These are phyloP conservation scores for Backusella circina DNA, from an alignment of 192 early-diverging fungal genomes.

Conservation along the genomic window DNA sequence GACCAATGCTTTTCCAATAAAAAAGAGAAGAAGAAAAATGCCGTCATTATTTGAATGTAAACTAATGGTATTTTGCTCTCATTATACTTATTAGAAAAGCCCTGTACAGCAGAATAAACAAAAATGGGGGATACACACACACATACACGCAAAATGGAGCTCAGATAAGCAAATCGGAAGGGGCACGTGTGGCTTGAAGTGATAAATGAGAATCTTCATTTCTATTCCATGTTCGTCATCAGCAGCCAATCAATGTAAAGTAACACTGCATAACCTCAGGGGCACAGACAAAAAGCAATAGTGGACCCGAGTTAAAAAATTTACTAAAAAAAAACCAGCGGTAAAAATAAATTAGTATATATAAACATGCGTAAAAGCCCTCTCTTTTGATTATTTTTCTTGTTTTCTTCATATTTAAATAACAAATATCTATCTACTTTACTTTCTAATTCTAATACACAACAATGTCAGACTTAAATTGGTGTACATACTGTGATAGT, in stretches of 20 bases:
- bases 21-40: background rate
- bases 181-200: background rate
- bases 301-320: conserved; percentile 1
- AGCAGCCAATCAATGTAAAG: background rate
- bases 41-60: background rate
- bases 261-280: background rate
- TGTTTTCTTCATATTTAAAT: background rate
- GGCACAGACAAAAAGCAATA: background rate
- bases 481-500: conserved; percentile 1
- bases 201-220: background rate
- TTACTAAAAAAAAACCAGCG: background rate
- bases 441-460: background rate
- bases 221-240: background rate
- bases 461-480: background rate
- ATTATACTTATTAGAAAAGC: background rate
- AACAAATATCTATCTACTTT: background rate
- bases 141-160: background rate
- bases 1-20: background rate
- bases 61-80: background rate
- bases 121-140: background rate
- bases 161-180: background rate
- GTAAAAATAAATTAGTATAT: background rate
- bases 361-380: background rate
- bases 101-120: background rate
- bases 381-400: background rate